Percentiles rank a stretch among this genome's conserved stretches.
Evolutionary conservation across 352 stramenopile genomes (phyloP).

Genomic region (Phytopythium chamaehyphon): DNA sequence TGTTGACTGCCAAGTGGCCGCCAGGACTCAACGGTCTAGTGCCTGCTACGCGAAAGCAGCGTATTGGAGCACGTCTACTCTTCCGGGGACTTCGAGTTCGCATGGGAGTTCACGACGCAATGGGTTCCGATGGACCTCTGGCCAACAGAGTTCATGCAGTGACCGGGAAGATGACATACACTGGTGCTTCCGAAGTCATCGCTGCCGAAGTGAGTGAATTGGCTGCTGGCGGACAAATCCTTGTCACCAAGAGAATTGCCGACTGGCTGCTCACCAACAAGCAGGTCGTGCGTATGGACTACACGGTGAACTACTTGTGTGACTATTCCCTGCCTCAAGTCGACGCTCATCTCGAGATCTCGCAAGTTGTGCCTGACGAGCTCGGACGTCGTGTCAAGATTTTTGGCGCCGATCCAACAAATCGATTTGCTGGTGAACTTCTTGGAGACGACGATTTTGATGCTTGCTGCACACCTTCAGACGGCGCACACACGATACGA

Average conservation of each 20-base stretch:
- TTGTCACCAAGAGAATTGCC: constrained; percentile 33
- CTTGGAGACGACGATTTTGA: constrained; percentile 1
- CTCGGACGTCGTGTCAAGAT: constrained; percentile 23
- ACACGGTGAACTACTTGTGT: constrained; percentile 22
- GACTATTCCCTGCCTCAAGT: constrained; percentile 36
- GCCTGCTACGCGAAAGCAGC: constrained; percentile 35
- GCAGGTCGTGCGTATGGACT: constrained; percentile 19
- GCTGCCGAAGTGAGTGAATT: constrained; percentile 41
- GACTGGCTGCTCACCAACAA: constrained; percentile 30
- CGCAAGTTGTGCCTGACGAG: constrained; percentile 34
- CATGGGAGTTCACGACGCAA: constrained; percentile 50
- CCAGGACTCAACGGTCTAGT: constrained; percentile 45
- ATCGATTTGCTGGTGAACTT: background rate
- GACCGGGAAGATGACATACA: constrained; percentile 46
- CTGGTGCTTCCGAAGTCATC: constrained; percentile 42
- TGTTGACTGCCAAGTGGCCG: constrained; percentile 51
- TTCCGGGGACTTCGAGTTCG: constrained; percentile 43
- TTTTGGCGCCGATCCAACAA: constrained; percentile 15
- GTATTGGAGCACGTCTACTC: constrained; percentile 24
- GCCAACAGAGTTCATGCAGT: constrained; percentile 36
- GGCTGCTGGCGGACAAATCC: constrained; percentile 41
- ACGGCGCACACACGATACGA: background rate
- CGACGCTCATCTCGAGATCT: constrained; percentile 34
- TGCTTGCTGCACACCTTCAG: constrained; percentile 2
- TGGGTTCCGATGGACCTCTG: constrained; percentile 29